Percentiles rank a stretch among this genome's conserved stretches.
Evolutionary conservation across 192 early-diverging fungal genomes (phyloP).

Genomic region (Gryganskiella cystojenkinii): DNA sequence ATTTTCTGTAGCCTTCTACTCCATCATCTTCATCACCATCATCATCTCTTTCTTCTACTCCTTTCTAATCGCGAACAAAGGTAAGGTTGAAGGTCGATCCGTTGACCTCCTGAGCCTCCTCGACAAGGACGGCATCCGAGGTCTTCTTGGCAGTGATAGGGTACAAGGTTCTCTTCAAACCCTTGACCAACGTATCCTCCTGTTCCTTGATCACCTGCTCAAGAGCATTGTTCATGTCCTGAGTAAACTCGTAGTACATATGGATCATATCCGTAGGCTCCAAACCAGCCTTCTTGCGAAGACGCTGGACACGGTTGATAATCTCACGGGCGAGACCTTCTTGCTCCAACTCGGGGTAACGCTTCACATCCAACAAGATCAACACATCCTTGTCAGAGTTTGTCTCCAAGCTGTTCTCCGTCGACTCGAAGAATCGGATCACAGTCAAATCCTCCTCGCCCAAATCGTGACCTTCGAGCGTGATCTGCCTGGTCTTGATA

Average conservation of each 20-base stretch:
- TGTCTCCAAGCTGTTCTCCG: slow-evolving; percentile 75
- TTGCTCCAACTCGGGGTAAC: slow-evolving; percentile 84
- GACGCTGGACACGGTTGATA: slow-evolving; percentile 95
- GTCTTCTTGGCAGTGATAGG: slow-evolving; percentile 42
- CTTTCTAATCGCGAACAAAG: slow-evolving; percentile 62
- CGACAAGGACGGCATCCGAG: slow-evolving; percentile 70
- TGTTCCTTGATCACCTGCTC: slow-evolving; percentile 78
- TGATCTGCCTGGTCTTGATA: slow-evolving; percentile 71
- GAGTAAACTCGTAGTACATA: slow-evolving; percentile 83
- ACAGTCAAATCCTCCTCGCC: slow-evolving; percentile 87
- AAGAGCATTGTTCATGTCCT: slow-evolving; percentile 76
- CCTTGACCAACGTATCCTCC: slow-evolving; percentile 74
- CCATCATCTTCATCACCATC: neutral
- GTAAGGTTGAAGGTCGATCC: slow-evolving; percentile 81
- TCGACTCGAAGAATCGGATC: slow-evolving; percentile 85
- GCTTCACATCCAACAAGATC: slow-evolving; percentile 86
- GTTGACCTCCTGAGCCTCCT: slow-evolving; percentile 89
- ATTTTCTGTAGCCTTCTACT: neutral
- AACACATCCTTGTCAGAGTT: slow-evolving; percentile 85
- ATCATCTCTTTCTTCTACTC: neutral
- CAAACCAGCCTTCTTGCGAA: slow-evolving; percentile 95
- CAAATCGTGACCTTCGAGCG: slow-evolving; percentile 83
- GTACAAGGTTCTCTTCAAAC: slow-evolving; percentile 77
- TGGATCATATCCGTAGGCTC: slow-evolving; percentile 88
- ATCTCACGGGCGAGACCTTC: slow-evolving; percentile 95